Evolutionary conservation across 495 filamentous ascomycete genomes (phyloP).

Genomic region (Penicillium chermesinum): DNA sequence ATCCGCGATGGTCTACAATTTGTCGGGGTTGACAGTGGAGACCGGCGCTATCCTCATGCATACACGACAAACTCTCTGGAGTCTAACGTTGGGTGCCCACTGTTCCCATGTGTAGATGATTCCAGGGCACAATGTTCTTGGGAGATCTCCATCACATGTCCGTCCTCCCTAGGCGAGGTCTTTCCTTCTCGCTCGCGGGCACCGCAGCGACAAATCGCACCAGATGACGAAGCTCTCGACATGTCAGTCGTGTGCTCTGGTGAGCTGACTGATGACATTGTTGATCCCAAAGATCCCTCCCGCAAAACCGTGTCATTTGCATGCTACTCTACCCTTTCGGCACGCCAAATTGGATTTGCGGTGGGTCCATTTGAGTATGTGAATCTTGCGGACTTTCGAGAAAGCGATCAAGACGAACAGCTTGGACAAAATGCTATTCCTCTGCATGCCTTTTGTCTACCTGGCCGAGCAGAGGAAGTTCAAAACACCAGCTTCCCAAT

Average conservation of each 20-base stretch:
- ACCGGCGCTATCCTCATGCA: conserved; percentile 79
- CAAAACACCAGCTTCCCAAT: conserved; percentile 76
- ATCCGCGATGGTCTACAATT: conserved; percentile 87
- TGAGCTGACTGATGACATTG: conserved; percentile 75
- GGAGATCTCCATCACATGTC: conserved; percentile 81
- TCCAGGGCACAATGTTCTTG: conserved; percentile 71
- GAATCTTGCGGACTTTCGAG: conserved; percentile 82
- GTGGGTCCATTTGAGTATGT: conserved; percentile 93
- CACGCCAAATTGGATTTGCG: conserved; percentile 85
- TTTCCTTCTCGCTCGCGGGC: conserved; percentile 35
- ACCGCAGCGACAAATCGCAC: conserved; percentile 34
- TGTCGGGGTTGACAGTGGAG: conserved; percentile 72
- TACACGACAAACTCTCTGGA: conserved; percentile 78
- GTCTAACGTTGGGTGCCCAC: conserved; percentile 71
- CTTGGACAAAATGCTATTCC: conserved; percentile 78
- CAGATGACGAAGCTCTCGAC: conserved; percentile 81
- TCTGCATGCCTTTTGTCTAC: conserved; percentile 85
- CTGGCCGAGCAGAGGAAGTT: conserved; percentile 71
- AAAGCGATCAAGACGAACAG: conserved; percentile 84
- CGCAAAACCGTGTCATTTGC: conserved; percentile 83
- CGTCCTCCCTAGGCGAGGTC: conserved; percentile 80
- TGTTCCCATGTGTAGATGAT: conserved; percentile 92
- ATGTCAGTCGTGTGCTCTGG: conserved; percentile 87
- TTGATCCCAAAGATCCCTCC: conserved; percentile 64
- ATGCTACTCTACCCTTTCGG: conserved; percentile 61